Evolutionary conservation across 2,329 filamentous ascomycete genomes (phyloP), one percentile per base, ranked within the genome.

Genomic region (Fusarium sp.): DNA sequence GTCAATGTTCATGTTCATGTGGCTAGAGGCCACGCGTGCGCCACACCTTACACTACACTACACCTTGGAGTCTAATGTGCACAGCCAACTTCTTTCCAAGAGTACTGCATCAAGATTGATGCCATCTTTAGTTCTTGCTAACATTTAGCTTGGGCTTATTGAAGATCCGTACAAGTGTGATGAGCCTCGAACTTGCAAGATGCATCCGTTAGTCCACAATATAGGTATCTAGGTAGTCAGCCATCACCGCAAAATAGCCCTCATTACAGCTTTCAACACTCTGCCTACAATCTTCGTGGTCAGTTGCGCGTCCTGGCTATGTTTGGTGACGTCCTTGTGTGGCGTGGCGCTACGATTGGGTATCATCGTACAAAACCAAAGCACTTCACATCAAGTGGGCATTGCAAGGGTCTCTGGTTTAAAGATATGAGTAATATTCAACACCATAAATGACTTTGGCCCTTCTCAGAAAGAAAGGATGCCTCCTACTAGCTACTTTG

Each of bases 21-120:
- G 55, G 58, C 67, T 63, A 34, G 18, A 56, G 20, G 58, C 51
- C 67, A 71, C 67, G 63, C 63, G 61, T 52, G 67, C 67, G 67
- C 67, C 67, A 70, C 67, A 69, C 40, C n/a, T 49, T 46, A 42
- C 48, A 20, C 48, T 25, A 24, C 41, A 53, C 30, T 34, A 13
- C n/a, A 45, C 24, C 16, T 46, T 27, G 18, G 34, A 37, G 34
- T 37, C 34, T 37, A n/a, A 63, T 29, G 27, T 69, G 20, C 51
- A 65, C 51, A 51, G 40, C 40, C 60, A 45, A 45, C 51, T 27
- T 24, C 32, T 52, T 11, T n/a, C 29, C 27, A 14, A 52, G 32
- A 41, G 34, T 37, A 37, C 34, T 32, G 13, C 7, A 58, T 34
- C 60, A 65, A 30, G 22, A 11, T 65, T 47, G 40, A 47, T 58